Conservation (phyloP, 2,329 filamentous ascomycete genomes). For the Polytolypa hystricis region DNA sequence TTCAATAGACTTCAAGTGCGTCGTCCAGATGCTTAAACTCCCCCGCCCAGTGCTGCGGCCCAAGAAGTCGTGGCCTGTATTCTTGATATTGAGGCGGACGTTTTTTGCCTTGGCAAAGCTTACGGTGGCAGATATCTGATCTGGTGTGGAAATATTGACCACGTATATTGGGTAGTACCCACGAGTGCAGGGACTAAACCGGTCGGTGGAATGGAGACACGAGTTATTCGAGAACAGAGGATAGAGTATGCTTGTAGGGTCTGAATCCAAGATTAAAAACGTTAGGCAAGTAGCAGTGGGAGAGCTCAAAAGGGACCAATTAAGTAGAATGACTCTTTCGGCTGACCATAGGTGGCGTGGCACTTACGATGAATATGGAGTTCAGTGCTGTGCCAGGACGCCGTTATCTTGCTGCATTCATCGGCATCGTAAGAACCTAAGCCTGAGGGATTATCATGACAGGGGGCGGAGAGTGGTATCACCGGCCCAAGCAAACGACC, state of each 20-base stretch:
- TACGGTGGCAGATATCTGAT: slow-evolving; percentile 13
- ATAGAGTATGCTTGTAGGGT: not conserved
- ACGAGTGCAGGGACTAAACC: not conserved
- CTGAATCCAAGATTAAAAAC: not conserved
- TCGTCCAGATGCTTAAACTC: slow-evolving; percentile 24
- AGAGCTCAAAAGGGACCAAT: too few species aligned
- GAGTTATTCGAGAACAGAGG: slow-evolving; percentile 1
- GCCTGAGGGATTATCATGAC: not conserved
- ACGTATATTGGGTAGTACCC: not conserved
- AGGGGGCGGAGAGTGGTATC: not conserved
- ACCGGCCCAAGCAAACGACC: not conserved
- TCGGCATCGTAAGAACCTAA: not conserved
- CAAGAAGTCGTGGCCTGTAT: slow-evolving; percentile 29
- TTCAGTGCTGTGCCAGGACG: not conserved
- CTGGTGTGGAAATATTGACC: not conserved
- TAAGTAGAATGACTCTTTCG: not conserved
- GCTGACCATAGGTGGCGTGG: not conserved
- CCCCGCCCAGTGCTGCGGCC: slow-evolving; percentile 52
- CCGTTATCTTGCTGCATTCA: not conserved
- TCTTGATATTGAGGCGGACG: slow-evolving; percentile 39
- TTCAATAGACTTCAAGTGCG: slow-evolving; percentile 21
- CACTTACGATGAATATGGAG: slow-evolving; percentile 1
- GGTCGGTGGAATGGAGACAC: not conserved
- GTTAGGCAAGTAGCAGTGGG: too few species aligned
- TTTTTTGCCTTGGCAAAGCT: slow-evolving; percentile 38